A percentile compares a stretch with the other conserved stretches of the same genome.
Evolutionary conservation across 2,329 filamentous ascomycete genomes (phyloP).

Genomic region (Cercospora sp.): DNA sequence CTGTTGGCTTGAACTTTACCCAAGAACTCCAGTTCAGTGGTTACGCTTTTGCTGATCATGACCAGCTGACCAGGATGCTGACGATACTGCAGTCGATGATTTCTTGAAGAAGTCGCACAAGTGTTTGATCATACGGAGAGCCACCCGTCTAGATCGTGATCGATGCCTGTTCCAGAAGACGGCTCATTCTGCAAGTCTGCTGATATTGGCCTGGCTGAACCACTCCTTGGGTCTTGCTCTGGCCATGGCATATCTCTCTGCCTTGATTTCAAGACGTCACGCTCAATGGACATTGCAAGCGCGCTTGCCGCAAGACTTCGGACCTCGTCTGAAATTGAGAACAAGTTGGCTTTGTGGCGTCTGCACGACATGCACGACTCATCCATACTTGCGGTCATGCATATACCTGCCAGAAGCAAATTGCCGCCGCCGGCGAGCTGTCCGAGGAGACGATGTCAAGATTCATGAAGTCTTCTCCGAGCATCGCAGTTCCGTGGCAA

Average conservation of each 20-base stretch:
- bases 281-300: background rate
- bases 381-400: background rate
- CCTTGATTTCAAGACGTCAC: background rate
- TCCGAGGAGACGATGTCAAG: background rate
- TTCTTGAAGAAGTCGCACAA: background rate
- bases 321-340: background rate
- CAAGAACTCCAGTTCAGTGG: slow-evolving; percentile 1
- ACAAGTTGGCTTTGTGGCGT: background rate
- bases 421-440: background rate
- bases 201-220: background rate
- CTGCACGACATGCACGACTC: background rate
- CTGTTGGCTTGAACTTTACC: background rate
- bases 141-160: background rate
- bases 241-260: background rate
- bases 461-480: background rate
- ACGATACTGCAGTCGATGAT: background rate
- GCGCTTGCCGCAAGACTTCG: background rate
- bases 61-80: background rate
- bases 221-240: background rate
- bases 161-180: background rate
- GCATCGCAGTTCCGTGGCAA: background rate
- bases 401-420: background rate
- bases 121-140: background rate
- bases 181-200: background rate
- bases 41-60: background rate